Percentiles rank a stretch among this genome's conserved stretches.
Conservation (phyloP, 2,329 filamentous ascomycete genomes). For the Penicillium sp. region DNA sequence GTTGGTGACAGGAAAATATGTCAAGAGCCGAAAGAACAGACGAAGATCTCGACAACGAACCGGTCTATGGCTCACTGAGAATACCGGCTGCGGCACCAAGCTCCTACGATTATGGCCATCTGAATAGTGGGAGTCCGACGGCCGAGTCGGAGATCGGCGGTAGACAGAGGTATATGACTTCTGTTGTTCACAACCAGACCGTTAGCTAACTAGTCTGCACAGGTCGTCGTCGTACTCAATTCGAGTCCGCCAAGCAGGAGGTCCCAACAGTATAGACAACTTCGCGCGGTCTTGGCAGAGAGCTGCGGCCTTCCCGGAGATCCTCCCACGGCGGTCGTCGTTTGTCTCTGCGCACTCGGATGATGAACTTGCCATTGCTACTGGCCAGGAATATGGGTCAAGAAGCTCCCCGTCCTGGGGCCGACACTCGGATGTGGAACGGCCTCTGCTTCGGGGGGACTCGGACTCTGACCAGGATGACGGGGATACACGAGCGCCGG, state of each 20-base stretch:
- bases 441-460: constrained; percentile 28
- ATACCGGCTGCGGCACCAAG: constrained; percentile 7
- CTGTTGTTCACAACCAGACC: not conserved
- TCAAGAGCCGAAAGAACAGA: constrained; percentile 6
- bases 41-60: constrained; percentile 1
- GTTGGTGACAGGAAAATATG: not conserved
- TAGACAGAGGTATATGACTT: constrained; percentile 12
- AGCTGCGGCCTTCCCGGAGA: constrained; percentile 82
- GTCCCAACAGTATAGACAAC: constrained; percentile 89
- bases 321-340: constrained; percentile 73
- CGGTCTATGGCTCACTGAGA: constrained; percentile 8
- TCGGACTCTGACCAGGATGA: constrained; percentile 26
- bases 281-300: constrained; percentile 92
- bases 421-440: constrained; percentile 26
- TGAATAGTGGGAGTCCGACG: constrained; percentile 9
- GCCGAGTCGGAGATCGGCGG: constrained; percentile 13
- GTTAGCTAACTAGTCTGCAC: not conserved
- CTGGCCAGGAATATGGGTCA: constrained; percentile 19
- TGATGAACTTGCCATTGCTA: constrained; percentile 39
- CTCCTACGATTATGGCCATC: constrained; percentile 16
- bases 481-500: constrained; percentile 5
- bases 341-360: constrained; percentile 61
- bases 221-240: constrained; percentile 44
- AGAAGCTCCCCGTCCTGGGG: constrained; percentile 19
- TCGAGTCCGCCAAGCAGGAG: constrained; percentile 66